These are phyloP conservation scores for Trichophyton rubrum DNA, from an alignment of 2,329 filamentous ascomycete genomes.

Conservation along the genomic window DNA sequence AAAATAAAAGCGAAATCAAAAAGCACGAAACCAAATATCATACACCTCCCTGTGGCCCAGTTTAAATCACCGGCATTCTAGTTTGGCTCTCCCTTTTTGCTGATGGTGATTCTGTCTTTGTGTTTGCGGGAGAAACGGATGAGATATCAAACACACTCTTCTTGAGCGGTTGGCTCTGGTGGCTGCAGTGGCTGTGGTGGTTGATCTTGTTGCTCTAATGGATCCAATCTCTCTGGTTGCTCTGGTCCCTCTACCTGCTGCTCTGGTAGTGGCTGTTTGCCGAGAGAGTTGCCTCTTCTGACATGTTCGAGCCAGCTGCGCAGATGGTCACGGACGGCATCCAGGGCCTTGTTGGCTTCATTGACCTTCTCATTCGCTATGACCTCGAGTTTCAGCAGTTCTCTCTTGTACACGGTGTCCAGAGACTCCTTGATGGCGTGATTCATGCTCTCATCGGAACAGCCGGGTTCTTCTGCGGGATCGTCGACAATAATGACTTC, in stretches of 20 bases:
- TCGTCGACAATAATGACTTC: background rate
- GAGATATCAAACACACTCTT: background rate
- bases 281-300: background rate
- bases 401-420: conserved; percentile 44
- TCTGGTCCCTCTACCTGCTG: background rate
- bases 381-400: conserved; percentile 44
- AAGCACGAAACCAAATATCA: background rate
- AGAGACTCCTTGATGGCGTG: conserved; percentile 21
- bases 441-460: conserved; percentile 13
- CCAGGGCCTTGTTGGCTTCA: conserved; percentile 23
- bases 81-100: background rate
- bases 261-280: background rate
- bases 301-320: background rate
- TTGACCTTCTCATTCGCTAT: conserved; percentile 47
- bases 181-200: background rate
- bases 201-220: too few relatives aligned
- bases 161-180: background rate
- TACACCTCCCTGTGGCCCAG: background rate
- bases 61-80: background rate
- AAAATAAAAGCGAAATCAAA: background rate
- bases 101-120: background rate
- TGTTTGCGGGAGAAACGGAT: background rate
- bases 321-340: conserved; percentile 1
- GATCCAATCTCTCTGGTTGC: too few relatives aligned
- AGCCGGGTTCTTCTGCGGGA: conserved; percentile 2